Conservation (phyloP, 225 moss, liverwort and hornwort species). For the Marchantia polymorpha region DNA sequence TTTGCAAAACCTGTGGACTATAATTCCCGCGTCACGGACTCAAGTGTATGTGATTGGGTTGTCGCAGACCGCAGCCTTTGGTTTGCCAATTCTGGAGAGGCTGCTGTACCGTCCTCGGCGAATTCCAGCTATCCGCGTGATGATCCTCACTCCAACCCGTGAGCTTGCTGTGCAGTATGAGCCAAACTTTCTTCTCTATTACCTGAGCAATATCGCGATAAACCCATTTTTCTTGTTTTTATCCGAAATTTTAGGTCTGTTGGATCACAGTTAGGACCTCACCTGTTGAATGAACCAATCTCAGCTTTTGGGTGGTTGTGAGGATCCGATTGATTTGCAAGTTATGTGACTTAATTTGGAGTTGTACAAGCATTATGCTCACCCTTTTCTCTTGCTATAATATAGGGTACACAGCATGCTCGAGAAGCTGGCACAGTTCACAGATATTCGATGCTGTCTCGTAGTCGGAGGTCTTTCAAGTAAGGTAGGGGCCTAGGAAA, state of each 20-base stretch:
- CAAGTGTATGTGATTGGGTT: not conserved
- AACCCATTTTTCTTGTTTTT: no score
- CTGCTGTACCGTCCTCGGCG: conserved; percentile 83
- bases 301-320: not conserved
- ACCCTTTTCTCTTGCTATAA: not conserved
- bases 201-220: no score
- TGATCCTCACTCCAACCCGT: conserved; percentile 94
- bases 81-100: conserved; percentile 87
- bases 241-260: no score
- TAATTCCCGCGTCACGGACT: no score
- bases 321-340: not conserved
- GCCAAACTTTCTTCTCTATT: not conserved
- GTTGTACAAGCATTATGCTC: not conserved
- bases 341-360: no score
- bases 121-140: conserved; percentile 88
- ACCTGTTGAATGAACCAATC: not conserved
- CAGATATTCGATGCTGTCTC: conserved; percentile 76
- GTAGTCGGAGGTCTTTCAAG: conserved; percentile 94
- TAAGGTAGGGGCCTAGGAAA: conserved; percentile 49
- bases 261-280: not conserved
- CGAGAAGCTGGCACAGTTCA: conserved; percentile 90
- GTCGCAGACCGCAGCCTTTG: conserved; percentile 90
- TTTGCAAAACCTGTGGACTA: no score
- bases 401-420: conserved; percentile 89
- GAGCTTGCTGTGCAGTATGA: conserved; percentile 99